Evolutionary conservation across 2,329 filamentous ascomycete species (phyloP).

Genomic region (Verticillium tricorpus): DNA sequence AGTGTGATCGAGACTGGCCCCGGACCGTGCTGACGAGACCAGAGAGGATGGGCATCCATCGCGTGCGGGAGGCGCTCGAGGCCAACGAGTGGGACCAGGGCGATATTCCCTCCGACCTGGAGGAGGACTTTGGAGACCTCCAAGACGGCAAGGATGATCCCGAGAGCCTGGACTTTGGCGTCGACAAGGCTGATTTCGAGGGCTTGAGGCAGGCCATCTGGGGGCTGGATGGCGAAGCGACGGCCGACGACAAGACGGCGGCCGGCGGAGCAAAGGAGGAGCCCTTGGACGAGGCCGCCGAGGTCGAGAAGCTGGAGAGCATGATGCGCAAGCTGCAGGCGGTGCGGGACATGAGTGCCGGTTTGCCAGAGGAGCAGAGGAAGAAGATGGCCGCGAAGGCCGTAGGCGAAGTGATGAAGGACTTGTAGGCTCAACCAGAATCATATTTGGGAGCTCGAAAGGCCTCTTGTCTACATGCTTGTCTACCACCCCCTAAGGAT

Average conservation of each 20-base stretch:
- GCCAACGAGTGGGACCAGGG: constrained; percentile 58
- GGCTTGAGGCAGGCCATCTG: constrained; percentile 49
- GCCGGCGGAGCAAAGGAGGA: constrained; percentile 3
- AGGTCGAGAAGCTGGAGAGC: constrained; percentile 54
- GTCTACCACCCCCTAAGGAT: no score
- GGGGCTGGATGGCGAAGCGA: constrained; percentile 23
- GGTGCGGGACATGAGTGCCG: constrained; percentile 54
- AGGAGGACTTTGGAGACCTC: constrained; percentile 20
- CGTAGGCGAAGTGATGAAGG: constrained; percentile 61
- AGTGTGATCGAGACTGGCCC: not conserved
- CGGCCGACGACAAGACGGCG: constrained; percentile 8
- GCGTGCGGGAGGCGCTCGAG: constrained; percentile 58
- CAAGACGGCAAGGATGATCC: constrained; percentile 34
- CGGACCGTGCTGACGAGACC: not conserved
- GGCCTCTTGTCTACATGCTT: no score
- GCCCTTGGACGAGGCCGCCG: constrained; percentile 36
- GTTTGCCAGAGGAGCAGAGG: constrained; percentile 56
- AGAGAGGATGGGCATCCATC: constrained; percentile 56
- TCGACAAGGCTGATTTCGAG: constrained; percentile 48
- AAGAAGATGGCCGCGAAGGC: constrained; percentile 57
- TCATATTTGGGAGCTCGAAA: no score
- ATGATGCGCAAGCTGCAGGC: constrained; percentile 64
- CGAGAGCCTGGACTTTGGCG: constrained; percentile 46
- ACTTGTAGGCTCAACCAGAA: constrained; percentile 29
- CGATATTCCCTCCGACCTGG: constrained; percentile 21